phyloP scores from a whole-genome alignment of 2,329 filamentous ascomycete species.

The Scopulariopsis brevicaulis region DNA sequence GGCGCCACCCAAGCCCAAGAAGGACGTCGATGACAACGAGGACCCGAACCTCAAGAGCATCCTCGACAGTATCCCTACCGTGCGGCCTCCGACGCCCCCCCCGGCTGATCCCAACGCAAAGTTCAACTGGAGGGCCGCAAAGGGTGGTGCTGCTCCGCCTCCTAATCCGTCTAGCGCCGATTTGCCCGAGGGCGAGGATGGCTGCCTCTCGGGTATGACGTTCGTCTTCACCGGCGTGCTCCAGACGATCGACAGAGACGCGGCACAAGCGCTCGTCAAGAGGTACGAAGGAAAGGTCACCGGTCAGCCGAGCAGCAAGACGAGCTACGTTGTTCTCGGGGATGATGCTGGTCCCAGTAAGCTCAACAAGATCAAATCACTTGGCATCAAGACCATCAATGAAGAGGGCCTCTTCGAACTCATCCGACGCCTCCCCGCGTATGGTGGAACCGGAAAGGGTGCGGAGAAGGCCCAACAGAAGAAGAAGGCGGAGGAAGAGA shows the following conservation, averaged over 20 bases:
- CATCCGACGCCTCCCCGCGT: slow-evolving; percentile 68
- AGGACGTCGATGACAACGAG: slow-evolving; percentile 55
- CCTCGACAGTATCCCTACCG: slow-evolving; percentile 73
- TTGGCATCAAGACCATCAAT: slow-evolving; percentile 82
- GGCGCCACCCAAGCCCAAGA: slow-evolving; percentile 45
- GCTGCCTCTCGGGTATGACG: slow-evolving; percentile 77
- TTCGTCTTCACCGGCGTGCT: slow-evolving; percentile 95
- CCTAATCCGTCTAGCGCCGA: slow-evolving; percentile 54
- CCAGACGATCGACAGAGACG: slow-evolving; percentile 68
- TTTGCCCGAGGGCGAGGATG: slow-evolving; percentile 72
- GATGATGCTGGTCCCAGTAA: slow-evolving; percentile 90
- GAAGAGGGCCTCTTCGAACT: slow-evolving; percentile 86
- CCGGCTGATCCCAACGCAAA: slow-evolving; percentile 52
- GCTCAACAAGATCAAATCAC: slow-evolving; percentile 69
- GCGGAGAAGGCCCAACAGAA: slow-evolving; percentile 80
- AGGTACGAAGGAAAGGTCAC: slow-evolving; percentile 90
- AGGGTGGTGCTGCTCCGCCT: slow-evolving; percentile 46
- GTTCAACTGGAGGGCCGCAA: slow-evolving; percentile 60
- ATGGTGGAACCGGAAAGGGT: slow-evolving; percentile 79
- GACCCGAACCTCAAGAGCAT: slow-evolving; percentile 66
- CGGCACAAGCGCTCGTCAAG: slow-evolving; percentile 79
- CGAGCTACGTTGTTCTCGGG: slow-evolving; percentile 85
- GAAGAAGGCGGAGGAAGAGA: slow-evolving; percentile 72
- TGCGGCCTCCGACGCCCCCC: slow-evolving; percentile 76
- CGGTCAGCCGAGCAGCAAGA: slow-evolving; percentile 77